A percentile compares a stretch with the other conserved stretches of the same genome.
These are phyloP conservation scores for Metschnikowia koreensis DNA, from an alignment of 805 yeast species.

Conservation along the genomic window DNA sequence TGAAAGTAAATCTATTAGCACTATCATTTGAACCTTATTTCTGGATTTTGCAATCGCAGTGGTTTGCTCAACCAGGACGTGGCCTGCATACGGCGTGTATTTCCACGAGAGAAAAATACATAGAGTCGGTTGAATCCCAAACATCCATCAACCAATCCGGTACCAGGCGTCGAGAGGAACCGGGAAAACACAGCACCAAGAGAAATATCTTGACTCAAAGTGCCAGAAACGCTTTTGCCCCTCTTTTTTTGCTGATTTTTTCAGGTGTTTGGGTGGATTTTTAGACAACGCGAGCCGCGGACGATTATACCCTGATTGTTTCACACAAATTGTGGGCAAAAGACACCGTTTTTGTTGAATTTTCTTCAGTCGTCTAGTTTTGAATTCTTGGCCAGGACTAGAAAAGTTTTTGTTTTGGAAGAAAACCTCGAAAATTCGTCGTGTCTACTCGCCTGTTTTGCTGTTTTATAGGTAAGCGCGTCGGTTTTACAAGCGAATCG, in stretches of 20 bases:
- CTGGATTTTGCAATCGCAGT: not conserved
- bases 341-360: no score
- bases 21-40: no score
- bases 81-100: conserved; percentile 3
- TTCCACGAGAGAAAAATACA: conserved; percentile 4
- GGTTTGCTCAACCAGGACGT: not conserved
- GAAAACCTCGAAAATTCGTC: not conserved
- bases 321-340: no score
- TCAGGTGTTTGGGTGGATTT: no score
- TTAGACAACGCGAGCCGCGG: no score
- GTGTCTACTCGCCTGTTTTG: no score
- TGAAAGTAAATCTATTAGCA: no score
- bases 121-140: not conserved
- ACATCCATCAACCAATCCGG: conserved; percentile 2
- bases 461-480: not conserved
- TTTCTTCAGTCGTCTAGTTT: no score
- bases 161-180: not conserved
- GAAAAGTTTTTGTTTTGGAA: no score
- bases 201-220: not conserved
- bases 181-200: not conserved
- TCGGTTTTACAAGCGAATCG: not conserved
- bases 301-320: no score
- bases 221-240: not conserved
- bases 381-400: no score
- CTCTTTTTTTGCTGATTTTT: not conserved